These are phyloP conservation scores for Eimeria sp. DNA, from an alignment of 169 alveolate genomes.

Conservation along the genomic window DNA sequence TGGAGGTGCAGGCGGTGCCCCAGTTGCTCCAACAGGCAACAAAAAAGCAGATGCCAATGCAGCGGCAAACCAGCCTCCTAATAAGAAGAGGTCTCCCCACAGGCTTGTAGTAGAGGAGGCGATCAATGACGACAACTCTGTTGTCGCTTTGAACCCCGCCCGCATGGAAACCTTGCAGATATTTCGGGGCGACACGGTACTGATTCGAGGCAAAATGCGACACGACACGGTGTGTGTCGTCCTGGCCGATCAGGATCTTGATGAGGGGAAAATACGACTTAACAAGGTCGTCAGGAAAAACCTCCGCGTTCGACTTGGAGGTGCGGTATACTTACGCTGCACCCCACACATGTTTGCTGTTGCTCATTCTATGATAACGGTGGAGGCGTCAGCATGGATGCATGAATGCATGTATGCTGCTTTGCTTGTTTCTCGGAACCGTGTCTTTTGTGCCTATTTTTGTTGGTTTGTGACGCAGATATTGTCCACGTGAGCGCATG, in stretches of 20 bases:
- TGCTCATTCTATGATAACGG: background rate
- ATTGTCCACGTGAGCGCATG: conserved; percentile 97
- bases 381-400: background rate
- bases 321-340: conserved; percentile 51
- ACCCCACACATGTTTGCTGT: background rate
- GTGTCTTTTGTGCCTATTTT: background rate
- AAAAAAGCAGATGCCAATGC: conserved; percentile 29
- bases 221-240: conserved; percentile 99
- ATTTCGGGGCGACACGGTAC: conserved; percentile 99
- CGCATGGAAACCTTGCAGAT: conserved; percentile 97
- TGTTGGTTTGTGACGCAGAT: conserved; percentile 88
- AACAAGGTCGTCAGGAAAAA: conserved; percentile 99
- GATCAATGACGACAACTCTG: conserved; percentile 99
- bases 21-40: conserved; percentile 16
- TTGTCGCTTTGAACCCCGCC: conserved; percentile 97
- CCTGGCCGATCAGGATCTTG: conserved; percentile 98
- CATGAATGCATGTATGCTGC: background rate
- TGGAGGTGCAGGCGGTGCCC: conserved; percentile 43
- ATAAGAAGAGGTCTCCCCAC: conserved; percentile 86
- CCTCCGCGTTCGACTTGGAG: conserved; percentile 98
- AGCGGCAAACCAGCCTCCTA: conserved; percentile 41
- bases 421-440: background rate
- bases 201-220: conserved; percentile 99
- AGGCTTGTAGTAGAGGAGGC: conserved; percentile 96
- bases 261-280: conserved; percentile 98